Conservation (phyloP, 768 basidiomycete genomes). For the Cyathus striatus region DNA sequence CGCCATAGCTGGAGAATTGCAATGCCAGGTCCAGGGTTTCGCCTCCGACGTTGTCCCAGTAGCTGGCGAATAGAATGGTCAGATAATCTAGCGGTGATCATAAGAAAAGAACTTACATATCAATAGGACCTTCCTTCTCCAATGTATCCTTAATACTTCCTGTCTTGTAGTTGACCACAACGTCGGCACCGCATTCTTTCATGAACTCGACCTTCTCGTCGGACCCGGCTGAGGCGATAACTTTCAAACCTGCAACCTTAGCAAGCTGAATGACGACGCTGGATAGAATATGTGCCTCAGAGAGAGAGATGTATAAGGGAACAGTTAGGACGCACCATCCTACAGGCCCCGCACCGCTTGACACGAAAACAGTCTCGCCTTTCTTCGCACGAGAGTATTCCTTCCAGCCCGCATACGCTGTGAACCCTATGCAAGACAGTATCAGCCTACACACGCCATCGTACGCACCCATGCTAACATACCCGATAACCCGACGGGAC, state of each 20-base stretch:
- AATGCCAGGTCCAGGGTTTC: constrained; percentile 29
- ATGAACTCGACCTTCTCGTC: constrained; percentile 57
- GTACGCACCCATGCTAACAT: not conserved
- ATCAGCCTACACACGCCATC: not conserved
- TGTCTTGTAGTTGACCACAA: constrained; percentile 65
- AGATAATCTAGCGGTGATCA: not conserved
- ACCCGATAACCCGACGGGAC: constrained; percentile 28
- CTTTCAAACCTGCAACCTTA: constrained; percentile 37
- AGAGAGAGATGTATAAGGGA: not conserved
- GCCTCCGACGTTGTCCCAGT: constrained; percentile 44
- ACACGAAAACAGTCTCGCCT: constrained; percentile 22
- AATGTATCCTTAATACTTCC: constrained; percentile 38
- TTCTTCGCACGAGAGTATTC: constrained; percentile 20
- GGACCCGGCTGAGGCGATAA: constrained; percentile 58
- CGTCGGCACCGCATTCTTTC: constrained; percentile 46
- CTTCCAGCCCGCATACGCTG: constrained; percentile 25
- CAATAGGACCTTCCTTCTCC: constrained; percentile 44
- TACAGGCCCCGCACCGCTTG: constrained; percentile 21
- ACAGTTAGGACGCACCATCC: constrained; percentile 16
- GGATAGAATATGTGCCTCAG: not conserved
- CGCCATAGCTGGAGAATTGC: constrained; percentile 28
- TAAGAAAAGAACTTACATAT: constrained; percentile 37
- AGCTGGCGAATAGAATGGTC: constrained; percentile 4
- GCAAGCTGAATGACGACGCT: constrained; percentile 32
- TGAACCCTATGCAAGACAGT: constrained; percentile 18